A percentile compares a stretch with the other conserved stretches of the same genome.
Conservation (phyloP, 768 basidiomycete genomes). For the Boletales sp. region DNA sequence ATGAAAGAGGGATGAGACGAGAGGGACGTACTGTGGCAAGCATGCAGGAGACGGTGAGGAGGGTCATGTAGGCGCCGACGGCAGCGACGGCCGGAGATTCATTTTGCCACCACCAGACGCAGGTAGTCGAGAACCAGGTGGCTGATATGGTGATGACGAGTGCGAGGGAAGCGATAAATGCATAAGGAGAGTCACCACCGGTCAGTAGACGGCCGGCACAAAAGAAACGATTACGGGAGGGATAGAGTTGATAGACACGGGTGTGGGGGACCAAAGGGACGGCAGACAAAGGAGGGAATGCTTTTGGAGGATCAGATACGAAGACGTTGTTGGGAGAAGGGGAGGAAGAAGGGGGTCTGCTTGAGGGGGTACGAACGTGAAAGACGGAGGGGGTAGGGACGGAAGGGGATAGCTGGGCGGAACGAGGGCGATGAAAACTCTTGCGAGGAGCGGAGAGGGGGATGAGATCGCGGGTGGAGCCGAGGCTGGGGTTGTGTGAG, state of each 20-base stretch:
- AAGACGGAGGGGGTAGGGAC: conserved; percentile 19
- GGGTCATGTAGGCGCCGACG: conserved; percentile 58
- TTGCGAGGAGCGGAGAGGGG: conserved; percentile 2
- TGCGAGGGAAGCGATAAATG: conserved; percentile 64
- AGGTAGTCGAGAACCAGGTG: conserved; percentile 86
- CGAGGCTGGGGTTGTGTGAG: conserved; percentile 49
- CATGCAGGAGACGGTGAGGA: conserved; percentile 74
- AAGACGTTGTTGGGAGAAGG: conserved; percentile 29
- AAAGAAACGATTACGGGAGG: conserved; percentile 76
- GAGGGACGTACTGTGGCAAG: conserved; percentile 58
- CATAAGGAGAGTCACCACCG: conserved; percentile 83
- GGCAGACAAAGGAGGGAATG: conserved; percentile 32
- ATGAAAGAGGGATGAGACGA: not conserved
- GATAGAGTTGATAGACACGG: conserved; percentile 61
- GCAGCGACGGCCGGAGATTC: conserved; percentile 67
- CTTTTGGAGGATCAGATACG: conserved; percentile 28
- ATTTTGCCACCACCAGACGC: conserved; percentile 85
- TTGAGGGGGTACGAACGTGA: conserved; percentile 25
- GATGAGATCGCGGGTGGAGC: conserved; percentile 39
- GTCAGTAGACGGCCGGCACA: conserved; percentile 69
- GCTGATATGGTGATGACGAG: conserved; percentile 67
- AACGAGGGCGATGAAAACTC: conserved; percentile 6
- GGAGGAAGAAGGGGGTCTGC: conserved; percentile 17
- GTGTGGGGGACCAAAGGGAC: conserved; percentile 32
- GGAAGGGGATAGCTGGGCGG: conserved; percentile 8